These are phyloP conservation scores for Paramecium sonneborni DNA, from an alignment of 73 alveolate species.

Conservation along the genomic window DNA sequence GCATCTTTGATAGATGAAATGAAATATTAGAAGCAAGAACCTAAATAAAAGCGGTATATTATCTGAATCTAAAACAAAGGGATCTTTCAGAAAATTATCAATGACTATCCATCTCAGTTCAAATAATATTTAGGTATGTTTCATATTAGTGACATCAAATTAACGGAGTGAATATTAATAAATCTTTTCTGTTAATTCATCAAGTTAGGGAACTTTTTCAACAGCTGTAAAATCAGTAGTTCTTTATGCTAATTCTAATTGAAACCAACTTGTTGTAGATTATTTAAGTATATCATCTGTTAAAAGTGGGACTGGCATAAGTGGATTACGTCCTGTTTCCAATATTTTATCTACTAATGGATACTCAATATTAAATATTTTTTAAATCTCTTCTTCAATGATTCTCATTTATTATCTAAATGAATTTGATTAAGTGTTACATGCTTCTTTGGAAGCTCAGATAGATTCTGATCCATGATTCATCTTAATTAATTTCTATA, in stretches of 20 bases:
- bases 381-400: not conserved
- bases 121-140: not conserved
- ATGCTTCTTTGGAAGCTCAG: not conserved
- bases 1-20: conserved; percentile 35
- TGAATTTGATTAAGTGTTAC: not conserved
- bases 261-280: conserved; percentile 15
- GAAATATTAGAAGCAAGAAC: not conserved
- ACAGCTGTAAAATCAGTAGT: not conserved
- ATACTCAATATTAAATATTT: not conserved
- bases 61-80: not conserved
- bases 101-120: conserved; percentile 41
- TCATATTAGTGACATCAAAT: not conserved
- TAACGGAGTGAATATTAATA: not conserved
- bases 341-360: not conserved
- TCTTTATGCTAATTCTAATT: not conserved
- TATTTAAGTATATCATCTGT: conserved; percentile 1
- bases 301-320: not conserved
- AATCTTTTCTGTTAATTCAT: conserved; percentile 9
- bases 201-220: not conserved
- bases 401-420: not conserved
- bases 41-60: not conserved
- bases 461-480: conserved; percentile 17
- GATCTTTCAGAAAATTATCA: conserved; percentile 39
- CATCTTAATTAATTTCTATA: conserved; percentile 13
- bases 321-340: not conserved